Evolutionary conservation across 1,284 basidiomycete genomes (phyloP).

Genomic region (Cryptococcus hybrid): DNA sequence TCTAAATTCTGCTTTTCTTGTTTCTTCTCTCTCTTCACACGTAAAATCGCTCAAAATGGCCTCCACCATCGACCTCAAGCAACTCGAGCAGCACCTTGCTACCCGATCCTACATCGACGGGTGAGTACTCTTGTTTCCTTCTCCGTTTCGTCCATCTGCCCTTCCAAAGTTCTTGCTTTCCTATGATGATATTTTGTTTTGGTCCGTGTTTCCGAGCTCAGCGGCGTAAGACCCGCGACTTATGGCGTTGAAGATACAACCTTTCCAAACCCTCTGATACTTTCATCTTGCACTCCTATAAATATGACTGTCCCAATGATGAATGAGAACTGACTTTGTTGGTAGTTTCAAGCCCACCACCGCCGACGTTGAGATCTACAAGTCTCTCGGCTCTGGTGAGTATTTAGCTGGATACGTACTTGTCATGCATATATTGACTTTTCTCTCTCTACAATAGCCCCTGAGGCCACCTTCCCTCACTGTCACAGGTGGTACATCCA

Average conservation of each 20-base stretch:
- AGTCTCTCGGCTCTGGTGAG: conserved; percentile 54
- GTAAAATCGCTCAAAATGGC: conserved; percentile 58
- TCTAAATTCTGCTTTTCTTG: neutral
- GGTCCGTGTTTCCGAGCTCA: conserved; percentile 98
- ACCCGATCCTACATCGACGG: conserved; percentile 87
- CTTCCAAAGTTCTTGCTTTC: conserved; percentile 7
- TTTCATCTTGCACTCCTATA: conserved; percentile 3
- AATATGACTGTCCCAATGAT: conserved; percentile 16
- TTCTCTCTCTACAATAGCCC: conserved; percentile 53
- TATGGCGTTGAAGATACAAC: conserved; percentile 51
- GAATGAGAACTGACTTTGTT: conserved; percentile 18
- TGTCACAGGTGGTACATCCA: conserved; percentile 94
- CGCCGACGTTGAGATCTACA: conserved; percentile 94
- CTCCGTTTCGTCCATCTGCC: neutral
- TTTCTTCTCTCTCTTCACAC: conserved; percentile 9
- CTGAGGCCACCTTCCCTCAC: conserved; percentile 71
- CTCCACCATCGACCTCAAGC: conserved; percentile 59
- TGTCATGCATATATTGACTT: neutral
- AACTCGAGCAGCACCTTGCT: conserved; percentile 80
- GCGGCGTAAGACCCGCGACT: conserved; percentile 92
- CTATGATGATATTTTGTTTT: conserved; percentile 81
- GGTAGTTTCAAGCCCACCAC: conserved; percentile 89
- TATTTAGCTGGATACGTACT: neutral
- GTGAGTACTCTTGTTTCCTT: conserved; percentile 58
- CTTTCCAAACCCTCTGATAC: conserved; percentile 80